Evolutionary conservation across 2,329 filamentous ascomycete genomes (phyloP), one percentile per base, ranked within the genome.

Genomic region (Knufia fluminis): DNA sequence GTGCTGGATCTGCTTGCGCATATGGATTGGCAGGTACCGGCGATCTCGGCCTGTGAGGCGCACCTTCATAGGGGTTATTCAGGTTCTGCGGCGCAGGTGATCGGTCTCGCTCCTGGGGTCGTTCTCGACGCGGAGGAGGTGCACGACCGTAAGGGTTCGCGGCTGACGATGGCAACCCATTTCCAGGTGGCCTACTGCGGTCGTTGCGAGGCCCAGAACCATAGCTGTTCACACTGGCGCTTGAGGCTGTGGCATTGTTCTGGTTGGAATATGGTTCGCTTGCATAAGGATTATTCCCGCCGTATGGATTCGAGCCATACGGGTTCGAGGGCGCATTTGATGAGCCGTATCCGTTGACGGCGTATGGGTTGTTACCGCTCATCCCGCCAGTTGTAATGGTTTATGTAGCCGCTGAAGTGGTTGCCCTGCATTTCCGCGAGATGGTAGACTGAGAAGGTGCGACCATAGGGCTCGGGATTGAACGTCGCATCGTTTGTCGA

Each of bases 151-250:
- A 59, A 6, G 57, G 57, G 45, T 57, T 59, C 19, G 53, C 48
- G 24, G 16, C 14, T 4, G 19, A 35, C 7, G 48, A 20, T 12
- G 41, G 2, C 32, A 17, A 4, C 4, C 3, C 20, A 46, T 16
- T 22, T 12, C 16, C 23, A 20, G 54, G 41, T 31, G 49, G 50
- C 45, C 54, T 53, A 45, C 54, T 53, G 45, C 54, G 56, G 19
- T 58, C 56, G 12, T 22, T 33, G 3, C 53, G 52, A 19, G 55
- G 52, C 32, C 49, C 53, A 33, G 55, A 53, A 35, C 49, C 53
- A 36, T 54, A 54, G 50, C 55, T 57, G 46, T 57, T 58, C 36
- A 59, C 53, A 39, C 54, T 57, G 4, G 57, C 51, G 20, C 50
- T 55, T 31, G 57, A 59, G 19, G 45, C 33, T 36, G 33, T 14